Evolutionary conservation across 2,329 filamentous ascomycete genomes (phyloP), one percentile per base, ranked within the genome.

Genomic region (Xylaria sp.): DNA sequence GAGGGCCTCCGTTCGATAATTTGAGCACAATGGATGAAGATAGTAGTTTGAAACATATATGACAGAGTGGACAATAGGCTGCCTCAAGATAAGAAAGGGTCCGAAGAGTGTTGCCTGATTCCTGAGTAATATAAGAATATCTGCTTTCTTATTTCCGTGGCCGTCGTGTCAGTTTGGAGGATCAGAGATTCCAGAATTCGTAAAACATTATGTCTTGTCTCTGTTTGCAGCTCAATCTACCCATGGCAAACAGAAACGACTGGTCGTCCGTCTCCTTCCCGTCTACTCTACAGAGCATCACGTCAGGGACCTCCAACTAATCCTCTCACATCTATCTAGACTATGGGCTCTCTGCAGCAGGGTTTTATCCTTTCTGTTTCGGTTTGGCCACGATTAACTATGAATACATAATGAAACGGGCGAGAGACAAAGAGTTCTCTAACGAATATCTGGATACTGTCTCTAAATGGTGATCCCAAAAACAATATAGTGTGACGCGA

Each of bases 151-250:
- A 6, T 3, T 25, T n/a, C 34, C 31, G 2, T 62, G 4, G 31
- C 7, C 25, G 31, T 52, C 7, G 1, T 34, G 15, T 9, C 8
- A 8, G 23, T 23, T 23, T 23, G 1, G 8, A 12, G 8, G 34
- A 18, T 20, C 9, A 34, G 18, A 9, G n/a, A 25, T n/a, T 25
- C 13, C 10, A 8, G 31, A n/a, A 39, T 15, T 12, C 31, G 12
- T 51, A 15, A 20, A 37, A 23, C n/a, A 41, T 10, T 57, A 28
- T 51, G 9, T 51, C n/a, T 34, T 18, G 23, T 63, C 58, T 62
- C 31, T 18, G 31, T 62, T 57, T 51, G 52, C n/a, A 15, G 10
- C 31, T 31, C 46, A 67, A 63, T 25, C 65, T 51, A 28, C 28
- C 62, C 57, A 51, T 5, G 1, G 34, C 58, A 2, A 34, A 20